These are phyloP conservation scores for Ophiostoma ulmi DNA, from an alignment of 2,329 filamentous ascomycete species.

Conservation along the genomic window DNA sequence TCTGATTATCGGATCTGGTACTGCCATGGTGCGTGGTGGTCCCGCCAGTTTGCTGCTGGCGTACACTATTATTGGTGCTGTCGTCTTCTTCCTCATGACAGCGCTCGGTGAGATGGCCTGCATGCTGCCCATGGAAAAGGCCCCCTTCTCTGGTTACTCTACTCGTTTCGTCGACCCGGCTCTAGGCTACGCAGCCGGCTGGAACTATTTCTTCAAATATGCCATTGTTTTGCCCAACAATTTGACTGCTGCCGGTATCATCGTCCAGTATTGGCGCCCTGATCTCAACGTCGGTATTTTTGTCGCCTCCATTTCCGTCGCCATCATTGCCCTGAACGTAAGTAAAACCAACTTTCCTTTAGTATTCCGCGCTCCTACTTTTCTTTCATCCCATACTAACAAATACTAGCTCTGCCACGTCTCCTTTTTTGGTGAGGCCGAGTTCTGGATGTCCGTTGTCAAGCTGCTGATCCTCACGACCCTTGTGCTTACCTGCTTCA, in stretches of 20 bases:
- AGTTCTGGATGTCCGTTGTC: conserved; percentile 57
- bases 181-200: conserved; percentile 51
- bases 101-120: conserved; percentile 58
- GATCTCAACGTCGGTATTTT: conserved; percentile 51
- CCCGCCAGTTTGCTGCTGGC: conserved; percentile 52
- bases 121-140: conserved; percentile 45
- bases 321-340: conserved; percentile 54
- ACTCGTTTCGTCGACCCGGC: conserved; percentile 61
- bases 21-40: conserved; percentile 44
- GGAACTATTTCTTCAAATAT: conserved; percentile 30
- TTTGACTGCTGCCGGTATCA: conserved; percentile 16
- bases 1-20: conserved; percentile 49
- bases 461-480: conserved; percentile 58
- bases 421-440: conserved; percentile 54
- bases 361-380: too few species aligned
- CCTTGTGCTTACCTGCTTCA: conserved; percentile 50
- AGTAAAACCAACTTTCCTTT: background rate
- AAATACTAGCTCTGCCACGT: conserved; percentile 53
- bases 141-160: conserved; percentile 40
- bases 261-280: conserved; percentile 36
- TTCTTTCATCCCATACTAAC: conserved; percentile 44
- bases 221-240: conserved; percentile 20
- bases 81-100: conserved; percentile 44
- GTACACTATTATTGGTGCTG: conserved; percentile 41
- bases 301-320: conserved; percentile 62